A percentile compares a stretch with the other conserved stretches of the same genome.
phyloP scores from a whole-genome alignment of 2,329 filamentous ascomycete species.

The Daldinia eschscholtzii region DNA sequence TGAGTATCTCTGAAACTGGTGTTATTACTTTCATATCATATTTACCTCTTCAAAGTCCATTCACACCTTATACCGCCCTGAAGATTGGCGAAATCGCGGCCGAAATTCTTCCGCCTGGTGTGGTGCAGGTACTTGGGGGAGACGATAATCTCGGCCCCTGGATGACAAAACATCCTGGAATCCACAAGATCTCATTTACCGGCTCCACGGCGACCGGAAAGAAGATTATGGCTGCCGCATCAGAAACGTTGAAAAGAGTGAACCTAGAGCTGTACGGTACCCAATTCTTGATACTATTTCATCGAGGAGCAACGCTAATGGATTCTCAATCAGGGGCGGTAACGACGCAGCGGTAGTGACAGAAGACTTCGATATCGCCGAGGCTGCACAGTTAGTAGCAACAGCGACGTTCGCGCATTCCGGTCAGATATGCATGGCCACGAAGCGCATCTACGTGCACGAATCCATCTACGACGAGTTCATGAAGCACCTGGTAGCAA shows the following conservation, averaged over 20 bases:
- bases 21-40: too few species aligned
- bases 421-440: constrained; percentile 65
- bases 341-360: constrained; percentile 4
- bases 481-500: background rate
- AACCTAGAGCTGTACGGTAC: constrained; percentile 66
- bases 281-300: too few species aligned
- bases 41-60: constrained; percentile 52
- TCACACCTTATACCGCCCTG: constrained; percentile 60
- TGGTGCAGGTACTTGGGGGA: constrained; percentile 72
- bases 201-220: constrained; percentile 72
- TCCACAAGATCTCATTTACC: constrained; percentile 74
- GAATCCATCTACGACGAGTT: constrained; percentile 41
- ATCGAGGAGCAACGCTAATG: background rate
- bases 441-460: constrained; percentile 70
- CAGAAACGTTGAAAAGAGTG: constrained; percentile 70
- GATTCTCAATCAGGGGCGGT: background rate
- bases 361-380: background rate
- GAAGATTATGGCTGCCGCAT: constrained; percentile 68
- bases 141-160: constrained; percentile 71
- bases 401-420: constrained; percentile 56
- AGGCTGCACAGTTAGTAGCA: background rate
- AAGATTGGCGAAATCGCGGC: constrained; percentile 72
- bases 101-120: constrained; percentile 70
- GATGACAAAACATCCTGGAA: constrained; percentile 69
- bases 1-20: background rate